A percentile compares a stretch with the other conserved stretches of the same genome.
phyloP scores from a whole-genome alignment of 805 yeast genomes.

The Barnettozyma botsteinii region DNA sequence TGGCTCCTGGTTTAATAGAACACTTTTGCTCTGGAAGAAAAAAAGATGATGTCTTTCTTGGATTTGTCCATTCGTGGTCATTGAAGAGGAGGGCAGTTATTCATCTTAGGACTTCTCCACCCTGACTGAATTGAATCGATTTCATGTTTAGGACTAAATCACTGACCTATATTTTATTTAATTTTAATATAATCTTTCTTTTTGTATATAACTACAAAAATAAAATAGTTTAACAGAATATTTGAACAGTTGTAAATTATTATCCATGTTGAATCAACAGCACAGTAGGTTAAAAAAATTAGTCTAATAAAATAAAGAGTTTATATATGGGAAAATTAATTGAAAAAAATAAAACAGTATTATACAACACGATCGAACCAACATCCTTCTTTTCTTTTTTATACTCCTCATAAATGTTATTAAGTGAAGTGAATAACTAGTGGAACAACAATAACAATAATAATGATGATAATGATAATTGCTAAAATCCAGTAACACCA shows the following conservation, averaged over 20 bases:
- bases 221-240: no score
- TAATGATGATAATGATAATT: slow-evolving; percentile 55
- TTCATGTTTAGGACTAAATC: slow-evolving; percentile 24
- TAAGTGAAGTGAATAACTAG: slow-evolving; percentile 19
- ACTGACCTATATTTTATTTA: slow-evolving; percentile 23
- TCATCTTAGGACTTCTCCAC: slow-evolving; percentile 25
- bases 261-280: no score
- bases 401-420: not conserved
- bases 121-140: slow-evolving; percentile 24
- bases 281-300: no score
- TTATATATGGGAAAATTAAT: not conserved
- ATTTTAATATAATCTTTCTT: not conserved
- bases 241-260: not conserved
- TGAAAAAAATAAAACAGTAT: not conserved
- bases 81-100: not conserved
- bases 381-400: not conserved
- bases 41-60: slow-evolving; percentile 8
- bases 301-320: not conserved
- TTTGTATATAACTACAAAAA: not conserved
- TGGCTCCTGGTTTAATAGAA: slow-evolving; percentile 25
- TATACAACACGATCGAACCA: not conserved
- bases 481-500: slow-evolving; percentile 69
- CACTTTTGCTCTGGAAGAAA: slow-evolving; percentile 28
- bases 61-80: not conserved
- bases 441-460: slow-evolving; percentile 58